These are phyloP conservation scores for Xylariaceae sp. DNA, from an alignment of 2,329 filamentous ascomycete species.

Conservation along the genomic window DNA sequence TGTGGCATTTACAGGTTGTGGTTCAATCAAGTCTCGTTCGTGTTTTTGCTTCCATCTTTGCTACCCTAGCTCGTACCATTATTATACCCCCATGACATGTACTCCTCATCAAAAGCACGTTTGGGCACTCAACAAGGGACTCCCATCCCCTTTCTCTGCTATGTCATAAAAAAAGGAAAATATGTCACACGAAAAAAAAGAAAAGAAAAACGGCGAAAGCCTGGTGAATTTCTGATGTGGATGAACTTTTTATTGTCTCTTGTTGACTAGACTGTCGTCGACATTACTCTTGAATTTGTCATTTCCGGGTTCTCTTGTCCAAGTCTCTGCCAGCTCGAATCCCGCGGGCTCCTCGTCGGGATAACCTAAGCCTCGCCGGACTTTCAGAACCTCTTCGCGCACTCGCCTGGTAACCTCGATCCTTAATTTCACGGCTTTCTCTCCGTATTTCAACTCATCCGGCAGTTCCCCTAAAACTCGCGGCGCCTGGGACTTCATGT, in stretches of 20 bases:
- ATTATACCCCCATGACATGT: not conserved
- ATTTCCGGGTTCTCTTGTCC: conserved; percentile 50
- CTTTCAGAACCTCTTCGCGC: conserved; percentile 71
- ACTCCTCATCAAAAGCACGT: not conserved
- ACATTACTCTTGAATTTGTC: conserved; percentile 49
- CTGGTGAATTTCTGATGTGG: not conserved
- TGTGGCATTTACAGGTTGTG: conserved; percentile 18
- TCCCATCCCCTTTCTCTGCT: not conserved
- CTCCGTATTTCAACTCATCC: conserved; percentile 62
- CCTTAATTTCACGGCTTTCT: conserved; percentile 71
- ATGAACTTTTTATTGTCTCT: conserved; percentile 22
- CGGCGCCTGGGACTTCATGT: conserved; percentile 20
- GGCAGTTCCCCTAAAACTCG: conserved; percentile 53
- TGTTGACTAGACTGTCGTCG: conserved; percentile 46
- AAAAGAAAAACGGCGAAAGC: not conserved
- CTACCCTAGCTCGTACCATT: not conserved
- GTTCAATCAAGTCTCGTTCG: not conserved
- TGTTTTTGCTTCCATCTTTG: not conserved
- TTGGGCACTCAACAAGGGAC: not conserved
- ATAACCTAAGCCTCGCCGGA: conserved; percentile 66
- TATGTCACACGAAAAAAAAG: too few relatives aligned
- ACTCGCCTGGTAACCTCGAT: conserved; percentile 76
- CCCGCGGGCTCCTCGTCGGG: conserved; percentile 64
- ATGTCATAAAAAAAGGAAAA: not conserved
- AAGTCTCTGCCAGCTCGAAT: conserved; percentile 74